Evolutionary conservation across 441 rosid genomes (phyloP).

Genomic region (Eutrema salsugineum): DNA sequence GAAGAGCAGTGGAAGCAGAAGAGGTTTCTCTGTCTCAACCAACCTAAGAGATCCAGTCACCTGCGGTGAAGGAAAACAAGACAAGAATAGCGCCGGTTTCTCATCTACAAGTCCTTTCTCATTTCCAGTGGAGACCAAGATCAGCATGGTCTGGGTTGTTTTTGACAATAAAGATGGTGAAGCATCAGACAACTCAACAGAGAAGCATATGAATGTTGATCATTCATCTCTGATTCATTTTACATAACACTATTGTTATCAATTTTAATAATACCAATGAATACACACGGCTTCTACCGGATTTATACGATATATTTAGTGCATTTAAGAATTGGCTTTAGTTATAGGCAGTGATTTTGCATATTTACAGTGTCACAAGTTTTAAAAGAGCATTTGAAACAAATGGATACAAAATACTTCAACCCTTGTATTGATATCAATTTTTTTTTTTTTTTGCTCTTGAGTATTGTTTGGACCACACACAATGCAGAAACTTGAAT

Average conservation of each 20-base stretch:
- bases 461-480: not conserved
- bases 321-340: not conserved
- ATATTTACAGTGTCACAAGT: not conserved
- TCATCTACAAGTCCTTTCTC: conserved; percentile 38
- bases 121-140: conserved; percentile 59
- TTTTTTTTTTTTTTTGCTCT: not conserved
- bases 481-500: not conserved
- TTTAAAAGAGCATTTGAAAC: too few species aligned
- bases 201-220: not conserved
- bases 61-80: conserved; percentile 10
- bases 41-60: conserved; percentile 13
- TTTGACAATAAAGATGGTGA: conserved; percentile 50
- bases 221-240: not conserved
- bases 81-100: not conserved
- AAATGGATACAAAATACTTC: not conserved
- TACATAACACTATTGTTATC: not conserved
- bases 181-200: not conserved
- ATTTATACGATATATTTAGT: not conserved
- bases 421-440: not conserved
- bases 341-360: too few species aligned
- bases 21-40: conserved; percentile 23
- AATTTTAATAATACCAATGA: not conserved
- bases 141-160: conserved; percentile 75
- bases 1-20: conserved; percentile 5
- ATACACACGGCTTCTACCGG: not conserved